These are phyloP conservation scores for Hanseniaspora nectarophila DNA, from an alignment of 805 yeast species.

Conservation along the genomic window DNA sequence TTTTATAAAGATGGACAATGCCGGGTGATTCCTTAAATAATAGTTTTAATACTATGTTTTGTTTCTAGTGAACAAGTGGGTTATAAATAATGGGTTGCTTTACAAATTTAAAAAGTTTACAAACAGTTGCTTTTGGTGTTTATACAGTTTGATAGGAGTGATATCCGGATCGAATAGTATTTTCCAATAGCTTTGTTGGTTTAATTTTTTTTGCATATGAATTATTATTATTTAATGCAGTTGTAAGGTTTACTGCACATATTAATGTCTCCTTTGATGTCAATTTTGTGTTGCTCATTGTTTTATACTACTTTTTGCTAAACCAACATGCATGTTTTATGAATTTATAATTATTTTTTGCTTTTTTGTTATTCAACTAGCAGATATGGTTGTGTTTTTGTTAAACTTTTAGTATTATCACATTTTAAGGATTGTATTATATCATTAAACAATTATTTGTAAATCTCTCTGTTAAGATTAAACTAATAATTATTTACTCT, in stretches of 20 bases:
- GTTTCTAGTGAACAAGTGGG: neutral
- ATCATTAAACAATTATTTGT: too few relatives aligned
- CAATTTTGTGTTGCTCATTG: neutral
- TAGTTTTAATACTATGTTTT: neutral
- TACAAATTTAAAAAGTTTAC: too few relatives aligned
- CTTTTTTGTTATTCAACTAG: too few relatives aligned
- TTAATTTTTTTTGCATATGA: too few relatives aligned
- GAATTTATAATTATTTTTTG: neutral
- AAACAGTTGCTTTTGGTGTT: neutral
- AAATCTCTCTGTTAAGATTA: too few relatives aligned
- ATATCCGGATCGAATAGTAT: conserved; percentile 4
- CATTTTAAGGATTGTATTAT: neutral
- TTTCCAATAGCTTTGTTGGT: neutral
- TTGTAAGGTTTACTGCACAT: too few relatives aligned
- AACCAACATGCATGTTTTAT: neutral
- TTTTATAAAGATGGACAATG: conserved; percentile 10
- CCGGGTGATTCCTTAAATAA: conserved; percentile 15
- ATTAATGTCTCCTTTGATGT: too few relatives aligned
- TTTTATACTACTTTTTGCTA: neutral
- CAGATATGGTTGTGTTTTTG: too few relatives aligned
- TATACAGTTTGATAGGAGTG: conserved; percentile 8
- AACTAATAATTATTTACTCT: neutral
- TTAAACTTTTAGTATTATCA: neutral
- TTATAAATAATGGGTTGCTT: neutral
- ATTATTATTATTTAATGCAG: too few relatives aligned